Evolutionary conservation across 192 early-diverging fungal species (phyloP).

Genomic region (Coemansia sp.): DNA sequence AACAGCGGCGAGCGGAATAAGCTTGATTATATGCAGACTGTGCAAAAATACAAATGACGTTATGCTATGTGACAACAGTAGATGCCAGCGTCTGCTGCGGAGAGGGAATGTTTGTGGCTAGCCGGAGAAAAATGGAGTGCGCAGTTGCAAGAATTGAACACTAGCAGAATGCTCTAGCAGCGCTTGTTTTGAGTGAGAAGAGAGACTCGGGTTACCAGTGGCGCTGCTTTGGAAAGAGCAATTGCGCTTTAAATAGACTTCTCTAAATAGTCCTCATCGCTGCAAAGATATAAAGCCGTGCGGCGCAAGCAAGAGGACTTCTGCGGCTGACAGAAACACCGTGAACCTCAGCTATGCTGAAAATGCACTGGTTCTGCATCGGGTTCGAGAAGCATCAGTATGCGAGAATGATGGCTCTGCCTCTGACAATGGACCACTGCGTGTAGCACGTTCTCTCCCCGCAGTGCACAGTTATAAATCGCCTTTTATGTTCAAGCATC

Average conservation of each 20-base stretch:
- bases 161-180: not conserved
- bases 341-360: not conserved
- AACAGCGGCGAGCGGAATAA: not conserved
- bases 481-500: not conserved
- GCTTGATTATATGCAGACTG: not conserved
- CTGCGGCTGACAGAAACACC: not conserved
- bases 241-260: constrained; percentile 1
- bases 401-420: not conserved
- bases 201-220: not conserved
- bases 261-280: not conserved
- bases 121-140: not conserved
- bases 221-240: not conserved
- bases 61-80: not conserved
- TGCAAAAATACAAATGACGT: not conserved
- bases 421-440: no score
- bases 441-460: no score
- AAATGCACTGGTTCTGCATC: not conserved
- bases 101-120: not conserved
- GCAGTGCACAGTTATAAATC: not conserved
- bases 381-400: not conserved
- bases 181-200: not conserved
- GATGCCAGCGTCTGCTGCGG: not conserved
- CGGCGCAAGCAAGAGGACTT: not conserved
- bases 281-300: not conserved
- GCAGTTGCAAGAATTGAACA: not conserved